Conservation (phyloP, 129 eudicot genomes). For the Erigeron canadensis region DNA sequence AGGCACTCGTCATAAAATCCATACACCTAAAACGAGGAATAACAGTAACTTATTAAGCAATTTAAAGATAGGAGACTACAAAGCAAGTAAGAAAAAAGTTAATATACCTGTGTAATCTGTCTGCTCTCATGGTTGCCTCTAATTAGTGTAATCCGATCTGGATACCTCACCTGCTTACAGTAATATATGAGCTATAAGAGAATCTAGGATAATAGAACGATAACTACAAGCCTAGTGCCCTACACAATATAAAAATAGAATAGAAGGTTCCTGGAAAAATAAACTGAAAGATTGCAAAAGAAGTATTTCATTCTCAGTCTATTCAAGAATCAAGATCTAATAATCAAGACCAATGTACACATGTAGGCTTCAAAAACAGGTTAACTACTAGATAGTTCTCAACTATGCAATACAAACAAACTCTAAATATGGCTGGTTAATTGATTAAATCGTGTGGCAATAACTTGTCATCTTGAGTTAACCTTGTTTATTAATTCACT, state of each 20-base stretch:
- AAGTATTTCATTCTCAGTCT: not conserved
- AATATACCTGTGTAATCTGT: constrained; percentile 89
- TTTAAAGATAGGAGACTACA: not conserved
- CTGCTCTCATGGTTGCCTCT: constrained; percentile 99
- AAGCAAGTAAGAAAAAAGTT: constrained; percentile 8
- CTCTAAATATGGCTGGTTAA: not conserved
- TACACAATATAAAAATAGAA: not conserved
- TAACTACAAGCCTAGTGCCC: not conserved
- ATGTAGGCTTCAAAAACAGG: not conserved
- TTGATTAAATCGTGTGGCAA: not conserved
- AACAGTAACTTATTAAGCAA: constrained; percentile 19
- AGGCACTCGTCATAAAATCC: constrained; percentile 96
- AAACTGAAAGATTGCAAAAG: constrained; percentile 2
- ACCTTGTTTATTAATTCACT: not conserved
- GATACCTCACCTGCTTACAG: constrained; percentile 81
- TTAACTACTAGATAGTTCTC: not conserved
- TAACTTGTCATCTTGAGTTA: not conserved
- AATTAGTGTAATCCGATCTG: constrained; percentile 89
- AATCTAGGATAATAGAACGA: constrained; percentile 1
- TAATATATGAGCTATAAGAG: constrained; percentile 23
- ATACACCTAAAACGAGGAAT: constrained; percentile 59
- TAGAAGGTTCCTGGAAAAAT: constrained; percentile 11
- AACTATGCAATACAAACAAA: not conserved
- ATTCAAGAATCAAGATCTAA: constrained; percentile 11
- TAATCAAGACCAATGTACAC: not conserved